Percentiles rank a stretch among this genome's conserved stretches.
These are phyloP conservation scores for Bremia lactucae DNA, from an alignment of 352 stramenopile genomes.

Conservation along the genomic window DNA sequence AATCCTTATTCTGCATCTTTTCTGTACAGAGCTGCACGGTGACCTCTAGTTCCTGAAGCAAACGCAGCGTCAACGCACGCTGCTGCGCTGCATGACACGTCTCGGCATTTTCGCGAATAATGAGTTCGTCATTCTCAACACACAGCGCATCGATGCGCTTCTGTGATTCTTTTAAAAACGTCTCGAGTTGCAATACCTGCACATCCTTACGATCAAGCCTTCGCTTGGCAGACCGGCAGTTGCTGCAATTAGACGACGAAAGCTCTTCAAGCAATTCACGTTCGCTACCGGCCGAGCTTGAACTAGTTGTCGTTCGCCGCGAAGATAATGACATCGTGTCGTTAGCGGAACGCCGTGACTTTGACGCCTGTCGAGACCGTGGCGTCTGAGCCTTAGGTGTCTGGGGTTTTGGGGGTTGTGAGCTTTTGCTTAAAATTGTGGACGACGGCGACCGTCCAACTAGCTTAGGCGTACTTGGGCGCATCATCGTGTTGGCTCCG, in stretches of 20 bases:
- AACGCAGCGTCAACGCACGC: constrained; percentile 42
- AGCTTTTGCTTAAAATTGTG: constrained; percentile 21
- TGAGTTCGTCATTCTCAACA: constrained; percentile 56
- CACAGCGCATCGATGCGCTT: constrained; percentile 57
- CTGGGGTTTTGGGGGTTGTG: constrained; percentile 2
- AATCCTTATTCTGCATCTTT: constrained; percentile 35
- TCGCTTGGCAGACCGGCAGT: constrained; percentile 43
- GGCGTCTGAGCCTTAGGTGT: constrained; percentile 13
- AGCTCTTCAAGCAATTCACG: constrained; percentile 33
- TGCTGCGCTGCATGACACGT: constrained; percentile 49
- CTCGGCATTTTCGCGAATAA: constrained; percentile 46
- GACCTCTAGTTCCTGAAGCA: constrained; percentile 65
- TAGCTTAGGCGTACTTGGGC: constrained; percentile 7
- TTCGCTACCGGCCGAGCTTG: constrained; percentile 52
- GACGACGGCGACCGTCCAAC: constrained; percentile 30
- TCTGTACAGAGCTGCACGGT: constrained; percentile 59
- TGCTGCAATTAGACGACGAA: constrained; percentile 25
- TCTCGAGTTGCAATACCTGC: constrained; percentile 67
- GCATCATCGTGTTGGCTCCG: constrained; percentile 14
- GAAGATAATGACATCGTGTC: constrained; percentile 29
- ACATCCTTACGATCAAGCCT: constrained; percentile 64
- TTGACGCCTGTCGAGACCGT: constrained; percentile 8
- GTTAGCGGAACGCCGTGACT: constrained; percentile 11
- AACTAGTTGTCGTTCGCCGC: constrained; percentile 43
- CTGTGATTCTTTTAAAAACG: constrained; percentile 69